Base-by-base conservation (phyloP, 306 rosid genomes). In the Lotus japonicus region DNA sequence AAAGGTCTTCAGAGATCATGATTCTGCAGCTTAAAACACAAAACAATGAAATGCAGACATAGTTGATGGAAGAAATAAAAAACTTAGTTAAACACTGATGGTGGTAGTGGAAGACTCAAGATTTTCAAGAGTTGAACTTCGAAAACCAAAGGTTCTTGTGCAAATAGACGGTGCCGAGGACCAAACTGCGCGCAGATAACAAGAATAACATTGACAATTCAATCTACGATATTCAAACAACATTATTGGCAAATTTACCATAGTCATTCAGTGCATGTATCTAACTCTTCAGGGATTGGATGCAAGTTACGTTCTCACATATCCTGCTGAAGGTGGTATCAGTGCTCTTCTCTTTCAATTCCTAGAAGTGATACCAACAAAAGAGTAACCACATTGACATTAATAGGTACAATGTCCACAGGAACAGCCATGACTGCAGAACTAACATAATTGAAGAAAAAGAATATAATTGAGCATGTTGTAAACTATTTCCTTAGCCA, bases 121-220 rank as follows among this genome's bases (percentile, higher is more conserved):
- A 86, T 83, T 85, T 90, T 92, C 86, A 92, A 51, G 67, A 92
- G 92, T 72, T 90, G 97, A 76, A 92, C 95, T 84, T 92, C 97
- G 45, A 92, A 92, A 58, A 92, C 76, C 85, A 92, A 65, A 53
- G 97, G 88, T 78, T 92, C 97, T 1, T 82, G 84, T 63, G 97
- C 85, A 44, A 86, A 78, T 35, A 92, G 94, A 75, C 96, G 88
- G 60, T 95, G 94, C 9, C 92, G 85, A 79, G 96, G 98, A 7
- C 98, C 98, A 79, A 92, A 92, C 98, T 90, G 87, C n/a, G n/a
- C n/a, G n/a, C 91, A 86, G 74, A 63, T 21, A 68, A 9, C 15
- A 76, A 39, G 36, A 52, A 21, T 19, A 49, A 46, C 17, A 0
- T 46, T 71, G 11, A 58, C 48, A 39, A 57, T 35, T 17, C n/a